Evolutionary conservation across 768 basidiomycete genomes (phyloP), one percentile per base, ranked within the genome.

Genomic region (Termitomyces sp.): DNA sequence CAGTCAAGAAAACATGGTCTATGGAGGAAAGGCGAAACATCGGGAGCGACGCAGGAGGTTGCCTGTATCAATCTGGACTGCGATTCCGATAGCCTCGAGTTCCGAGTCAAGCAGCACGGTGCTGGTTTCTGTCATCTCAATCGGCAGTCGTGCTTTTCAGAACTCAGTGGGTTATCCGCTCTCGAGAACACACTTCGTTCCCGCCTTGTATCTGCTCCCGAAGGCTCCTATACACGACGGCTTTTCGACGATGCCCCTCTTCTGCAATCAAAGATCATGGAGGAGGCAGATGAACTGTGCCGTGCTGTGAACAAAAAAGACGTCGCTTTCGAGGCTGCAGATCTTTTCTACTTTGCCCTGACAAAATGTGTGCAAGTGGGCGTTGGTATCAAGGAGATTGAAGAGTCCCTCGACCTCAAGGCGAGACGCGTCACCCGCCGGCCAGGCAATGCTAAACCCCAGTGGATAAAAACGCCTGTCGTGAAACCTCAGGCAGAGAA

Each of bases 251-350:
- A 98, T 67, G 73, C 86, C 5, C 80, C 78, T 46, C 78, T 99
- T n/a, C 75, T 98, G 45, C 82, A 78, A 46, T 87, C 94, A 51
- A 99, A 99, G 77, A 94, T 99, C 61, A 92, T 90, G 86, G 97
- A 99, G 71, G 97, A 99, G 69, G 97, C 97, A 0, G 91, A 96
- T 64, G 97, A 99, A 70, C 80, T 99, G n/a, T 96, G 94, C 68
- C 78, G 78, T 17, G 92, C 92, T 23, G 75, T 83, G 62, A 82
- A 83, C 1, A 82, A 82, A 66, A 85, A 89, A 48, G 91, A 98
- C 31, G 75, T 97, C 15, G 90, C 94, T 1, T 96, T 95, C 59
- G 97, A 99, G 71, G 91, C 94, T 7, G 96, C 95, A 1, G 97
- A 99, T 72, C 76, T 99, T 23, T 65, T 96, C 42, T 99, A 98